Base-by-base conservation (phyloP, 1,284 basidiomycete genomes). In the Pascua guehoae region DNA sequence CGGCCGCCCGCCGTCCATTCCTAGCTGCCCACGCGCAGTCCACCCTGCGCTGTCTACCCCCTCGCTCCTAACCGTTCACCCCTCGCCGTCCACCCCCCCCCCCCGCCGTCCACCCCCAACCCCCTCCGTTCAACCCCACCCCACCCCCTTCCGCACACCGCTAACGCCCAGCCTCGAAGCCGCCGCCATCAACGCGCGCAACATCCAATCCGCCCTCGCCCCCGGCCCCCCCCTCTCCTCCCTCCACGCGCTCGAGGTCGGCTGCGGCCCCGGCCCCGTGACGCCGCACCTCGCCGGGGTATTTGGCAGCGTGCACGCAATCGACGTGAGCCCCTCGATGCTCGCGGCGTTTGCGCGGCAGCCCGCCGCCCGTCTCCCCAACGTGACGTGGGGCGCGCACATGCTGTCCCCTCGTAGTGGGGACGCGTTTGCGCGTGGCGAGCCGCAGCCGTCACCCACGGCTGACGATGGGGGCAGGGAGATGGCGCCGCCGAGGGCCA, bases 271-370 rank as follows among this genome's bases (percentile, higher is more conserved):
- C 4, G 71, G 71, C n/a, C 51, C 66, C 11, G 72, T 74, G 1
- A 73, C 72, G n/a, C 12, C 37, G 4, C 64, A 67, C 56, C 58
- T 66, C 44, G 43, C 60, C 16, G 39, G 50, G 3, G 14, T 51
- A 14, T 74, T 73, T 56, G 41, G 49, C 32, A 55, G 58, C 37
- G 58, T 72, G 32, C 68, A 72, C 65, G 51, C 64, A 5, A 67
- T 73, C 58, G 72, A 74, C 54, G 52, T 61, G 10, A 66, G 63
- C 18, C 58, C 65, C 4, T 62, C 56, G 11, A 74, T 74, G 72
- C 63, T 74, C 41, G 41, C 45, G 7, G 48, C 61, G 11, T 61
- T 72, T 37, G 51, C 63, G 5, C 41, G 37, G 4, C 61, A 62
- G 43, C 39, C 57, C 42, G 53, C 49, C 24, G 41, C 56, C 1